Evolutionary conservation across 2,329 filamentous ascomycete genomes (phyloP).

Genomic region (Calonectria leucothoes): DNA sequence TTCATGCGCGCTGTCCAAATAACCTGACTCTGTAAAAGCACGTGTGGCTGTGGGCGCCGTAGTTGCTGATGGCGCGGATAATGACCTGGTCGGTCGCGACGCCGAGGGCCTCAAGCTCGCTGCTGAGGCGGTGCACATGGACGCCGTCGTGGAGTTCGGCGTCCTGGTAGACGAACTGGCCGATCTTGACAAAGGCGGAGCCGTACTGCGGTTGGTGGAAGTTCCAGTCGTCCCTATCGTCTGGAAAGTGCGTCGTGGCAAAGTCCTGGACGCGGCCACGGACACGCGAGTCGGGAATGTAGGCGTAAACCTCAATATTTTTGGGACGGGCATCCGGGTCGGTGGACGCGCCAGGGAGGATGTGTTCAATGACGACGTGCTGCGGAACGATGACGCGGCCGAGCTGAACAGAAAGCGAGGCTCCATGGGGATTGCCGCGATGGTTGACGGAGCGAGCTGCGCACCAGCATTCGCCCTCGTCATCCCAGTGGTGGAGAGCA

Average conservation of each 20-base stretch:
- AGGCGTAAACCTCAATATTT: constrained; percentile 77
- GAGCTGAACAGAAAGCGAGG: constrained; percentile 74
- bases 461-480: constrained; percentile 92
- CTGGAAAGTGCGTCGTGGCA: constrained; percentile 54
- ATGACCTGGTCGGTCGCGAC: constrained; percentile 64
- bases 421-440: constrained; percentile 61
- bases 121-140: constrained; percentile 65
- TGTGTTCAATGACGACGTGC: constrained; percentile 79
- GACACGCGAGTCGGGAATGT: constrained; percentile 60
- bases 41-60: constrained; percentile 68
- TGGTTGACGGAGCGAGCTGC: constrained; percentile 59
- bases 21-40: constrained; percentile 74
- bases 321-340: constrained; percentile 72
- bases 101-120: constrained; percentile 60
- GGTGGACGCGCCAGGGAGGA: constrained; percentile 70
- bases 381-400: constrained; percentile 71
- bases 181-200: constrained; percentile 67
- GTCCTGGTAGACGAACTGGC: constrained; percentile 65
- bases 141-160: constrained; percentile 55
- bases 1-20: constrained; percentile 53
- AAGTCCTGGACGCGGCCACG: constrained; percentile 57
- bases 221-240: constrained; percentile 43
- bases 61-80: constrained; percentile 68
- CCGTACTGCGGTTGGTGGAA: constrained; percentile 41
- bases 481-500: constrained; percentile 77